Evolutionary conservation across 2,329 filamentous ascomycete species (phyloP).

Genomic region (Leptoxyphium fumago): DNA sequence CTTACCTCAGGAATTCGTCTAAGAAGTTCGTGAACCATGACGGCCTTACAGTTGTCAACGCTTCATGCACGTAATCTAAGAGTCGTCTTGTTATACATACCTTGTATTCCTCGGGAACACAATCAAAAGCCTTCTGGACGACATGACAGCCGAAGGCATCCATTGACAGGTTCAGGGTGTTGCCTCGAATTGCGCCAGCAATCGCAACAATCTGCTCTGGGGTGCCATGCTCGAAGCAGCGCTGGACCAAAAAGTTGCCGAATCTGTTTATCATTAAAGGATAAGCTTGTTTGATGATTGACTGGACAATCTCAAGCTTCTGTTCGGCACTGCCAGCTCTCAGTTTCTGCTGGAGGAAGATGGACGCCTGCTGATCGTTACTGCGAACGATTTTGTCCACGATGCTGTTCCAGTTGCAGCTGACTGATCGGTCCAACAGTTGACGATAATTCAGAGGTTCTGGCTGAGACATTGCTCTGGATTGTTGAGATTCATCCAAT

Average conservation of each 20-base stretch:
- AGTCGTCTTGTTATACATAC: background rate
- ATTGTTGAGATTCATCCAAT: no score
- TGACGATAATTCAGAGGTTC: conserved; percentile 95
- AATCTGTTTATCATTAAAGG: conserved; percentile 97
- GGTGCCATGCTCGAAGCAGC: conserved; percentile 96
- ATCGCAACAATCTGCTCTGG: conserved; percentile 90
- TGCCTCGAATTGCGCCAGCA: conserved; percentile 83
- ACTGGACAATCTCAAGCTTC: conserved; percentile 93
- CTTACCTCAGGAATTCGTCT: conserved; percentile 68
- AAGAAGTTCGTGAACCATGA: conserved; percentile 96
- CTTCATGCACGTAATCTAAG: background rate
- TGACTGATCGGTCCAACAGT: conserved; percentile 85
- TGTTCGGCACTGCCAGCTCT: conserved; percentile 91
- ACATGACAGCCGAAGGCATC: conserved; percentile 98
- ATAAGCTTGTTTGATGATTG: conserved; percentile 89
- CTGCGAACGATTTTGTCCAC: conserved; percentile 99
- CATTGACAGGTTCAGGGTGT: conserved; percentile 90
- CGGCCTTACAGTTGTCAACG: conserved; percentile 32
- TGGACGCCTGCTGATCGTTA: conserved; percentile 97
- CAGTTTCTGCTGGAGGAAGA: conserved; percentile 96
- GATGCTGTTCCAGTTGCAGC: conserved; percentile 98
- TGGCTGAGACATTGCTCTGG: conserved; percentile 16
- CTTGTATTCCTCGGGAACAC: conserved; percentile 93
- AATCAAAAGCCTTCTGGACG: conserved; percentile 96
- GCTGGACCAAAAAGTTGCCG: conserved; percentile 94